phyloP scores from a whole-genome alignment of 1,284 basidiomycete species.

The Mycena sp. region DNA sequence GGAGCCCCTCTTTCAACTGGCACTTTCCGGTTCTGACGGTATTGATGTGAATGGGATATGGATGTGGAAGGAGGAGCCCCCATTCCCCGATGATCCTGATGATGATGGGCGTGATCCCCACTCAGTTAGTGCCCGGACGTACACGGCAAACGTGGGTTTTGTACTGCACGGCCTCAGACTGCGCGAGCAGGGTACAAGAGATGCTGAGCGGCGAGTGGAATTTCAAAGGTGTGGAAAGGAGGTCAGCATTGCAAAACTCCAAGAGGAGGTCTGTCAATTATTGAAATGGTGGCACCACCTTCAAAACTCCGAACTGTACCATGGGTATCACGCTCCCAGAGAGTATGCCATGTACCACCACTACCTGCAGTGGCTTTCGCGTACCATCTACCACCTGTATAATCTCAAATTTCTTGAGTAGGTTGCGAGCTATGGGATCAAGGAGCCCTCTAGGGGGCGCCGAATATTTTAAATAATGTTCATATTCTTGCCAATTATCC shows the following conservation, averaged over 20 bases:
- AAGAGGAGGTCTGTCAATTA: not conserved
- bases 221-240: no score
- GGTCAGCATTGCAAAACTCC: no score
- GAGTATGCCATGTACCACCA: not conserved
- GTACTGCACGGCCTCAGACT: slow-evolving; percentile 1
- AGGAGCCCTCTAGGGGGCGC: no score
- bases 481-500: no score
- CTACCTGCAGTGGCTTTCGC: not conserved
- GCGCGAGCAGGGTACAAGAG: not conserved
- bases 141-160: not conserved
- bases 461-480: no score
- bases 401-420: not conserved
- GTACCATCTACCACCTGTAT: slow-evolving; percentile 4
- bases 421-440: no score
- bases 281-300: not conserved
- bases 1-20: not conserved
- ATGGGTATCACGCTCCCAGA: not conserved
- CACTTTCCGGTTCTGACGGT: not conserved
- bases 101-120: not conserved
- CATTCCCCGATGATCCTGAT: not conserved
- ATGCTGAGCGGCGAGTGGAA: no score
- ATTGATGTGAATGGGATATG: not conserved
- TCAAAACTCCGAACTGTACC: not conserved
- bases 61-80: not conserved
- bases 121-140: not conserved